Percentiles rank a stretch among this genome's conserved stretches.
These are phyloP conservation scores for Jaltomata sinuosa DNA, from an alignment of 257 asterid genomes.

Conservation along the genomic window DNA sequence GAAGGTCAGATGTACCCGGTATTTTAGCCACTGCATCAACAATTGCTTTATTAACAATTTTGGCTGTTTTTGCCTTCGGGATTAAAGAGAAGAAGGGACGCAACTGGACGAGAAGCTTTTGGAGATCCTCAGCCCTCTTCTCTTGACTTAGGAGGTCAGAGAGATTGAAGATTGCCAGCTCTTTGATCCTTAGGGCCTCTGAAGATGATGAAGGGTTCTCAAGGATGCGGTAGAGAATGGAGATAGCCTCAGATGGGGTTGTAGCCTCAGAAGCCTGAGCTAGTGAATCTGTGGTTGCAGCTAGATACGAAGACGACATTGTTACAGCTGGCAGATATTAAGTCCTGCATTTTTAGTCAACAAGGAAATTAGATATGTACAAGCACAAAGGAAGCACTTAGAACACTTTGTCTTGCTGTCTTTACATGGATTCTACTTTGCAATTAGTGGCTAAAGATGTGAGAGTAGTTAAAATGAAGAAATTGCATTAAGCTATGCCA, in stretches of 20 bases:
- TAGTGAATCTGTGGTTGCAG: slow-evolving; percentile 30
- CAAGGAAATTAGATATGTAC: not conserved
- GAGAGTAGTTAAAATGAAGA: not conserved
- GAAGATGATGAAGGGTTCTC: slow-evolving; percentile 32
- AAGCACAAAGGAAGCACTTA: not conserved
- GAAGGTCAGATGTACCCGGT: slow-evolving; percentile 36
- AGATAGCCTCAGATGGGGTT: slow-evolving; percentile 26
- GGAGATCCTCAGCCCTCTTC: slow-evolving; percentile 26
- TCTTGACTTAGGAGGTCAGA: slow-evolving; percentile 37
- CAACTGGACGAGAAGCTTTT: slow-evolving; percentile 19
- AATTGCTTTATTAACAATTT: slow-evolving; percentile 28
- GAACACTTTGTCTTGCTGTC: not conserved
- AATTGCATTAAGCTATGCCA: not conserved
- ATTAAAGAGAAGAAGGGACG: slow-evolving; percentile 34
- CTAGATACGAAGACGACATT: slow-evolving; percentile 29
- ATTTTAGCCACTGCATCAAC: slow-evolving; percentile 34
- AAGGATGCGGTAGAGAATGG: slow-evolving; percentile 25
- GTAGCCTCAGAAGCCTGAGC: slow-evolving; percentile 33
- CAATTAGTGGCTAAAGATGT: not conserved
- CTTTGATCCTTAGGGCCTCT: slow-evolving; percentile 33
- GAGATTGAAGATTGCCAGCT: slow-evolving; percentile 34
- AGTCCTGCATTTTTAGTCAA: slow-evolving; percentile 8
- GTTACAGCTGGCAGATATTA: not conserved
- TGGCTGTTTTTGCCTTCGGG: slow-evolving; percentile 41
- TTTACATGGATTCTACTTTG: not conserved